Percentiles rank a stretch among this genome's conserved stretches.
Evolutionary conservation across 805 yeast genomes (phyloP).

Genomic region (Scheffersomyces coipomensis): DNA sequence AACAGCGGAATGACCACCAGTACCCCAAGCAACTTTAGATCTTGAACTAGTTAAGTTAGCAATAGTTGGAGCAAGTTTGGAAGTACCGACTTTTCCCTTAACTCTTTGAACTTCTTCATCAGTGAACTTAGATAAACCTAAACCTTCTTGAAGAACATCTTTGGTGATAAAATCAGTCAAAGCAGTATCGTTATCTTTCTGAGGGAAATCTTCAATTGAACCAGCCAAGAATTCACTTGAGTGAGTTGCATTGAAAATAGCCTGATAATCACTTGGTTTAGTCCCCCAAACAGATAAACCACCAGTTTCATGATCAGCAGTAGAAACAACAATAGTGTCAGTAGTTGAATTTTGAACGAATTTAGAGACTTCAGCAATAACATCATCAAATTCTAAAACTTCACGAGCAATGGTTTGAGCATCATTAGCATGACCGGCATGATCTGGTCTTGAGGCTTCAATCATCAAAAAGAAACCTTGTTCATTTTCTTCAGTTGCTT

Average conservation of each 20-base stretch:
- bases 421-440: conserved; percentile 91
- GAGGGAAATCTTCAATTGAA: conserved; percentile 39
- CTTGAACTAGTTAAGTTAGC: conserved; percentile 61
- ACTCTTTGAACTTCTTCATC: conserved; percentile 40
- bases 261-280: conserved; percentile 49
- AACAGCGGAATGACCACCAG: conserved; percentile 89
- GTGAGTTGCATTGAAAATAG: conserved; percentile 61
- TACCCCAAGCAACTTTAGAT: conserved; percentile 85
- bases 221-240: conserved; percentile 70
- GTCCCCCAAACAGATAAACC: conserved; percentile 82
- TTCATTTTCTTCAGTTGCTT: conserved; percentile 69
- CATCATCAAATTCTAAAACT: conserved; percentile 81
- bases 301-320: conserved; percentile 95
- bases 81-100: conserved; percentile 1
- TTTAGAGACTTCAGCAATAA: conserved; percentile 68
- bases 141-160: conserved; percentile 52
- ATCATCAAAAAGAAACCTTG: conserved; percentile 82
- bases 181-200: conserved; percentile 10
- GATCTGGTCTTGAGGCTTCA: conserved; percentile 93
- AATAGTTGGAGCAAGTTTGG: conserved; percentile 1
- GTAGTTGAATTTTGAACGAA: conserved; percentile 65
- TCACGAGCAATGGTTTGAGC: conserved; percentile 93
- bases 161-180: conserved; percentile 43
- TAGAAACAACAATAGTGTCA: conserved; percentile 77
- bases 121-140: conserved; percentile 59